Conservation (phyloP, 768 basidiomycete species). For the Neoboletus subvelutipes region DNA sequence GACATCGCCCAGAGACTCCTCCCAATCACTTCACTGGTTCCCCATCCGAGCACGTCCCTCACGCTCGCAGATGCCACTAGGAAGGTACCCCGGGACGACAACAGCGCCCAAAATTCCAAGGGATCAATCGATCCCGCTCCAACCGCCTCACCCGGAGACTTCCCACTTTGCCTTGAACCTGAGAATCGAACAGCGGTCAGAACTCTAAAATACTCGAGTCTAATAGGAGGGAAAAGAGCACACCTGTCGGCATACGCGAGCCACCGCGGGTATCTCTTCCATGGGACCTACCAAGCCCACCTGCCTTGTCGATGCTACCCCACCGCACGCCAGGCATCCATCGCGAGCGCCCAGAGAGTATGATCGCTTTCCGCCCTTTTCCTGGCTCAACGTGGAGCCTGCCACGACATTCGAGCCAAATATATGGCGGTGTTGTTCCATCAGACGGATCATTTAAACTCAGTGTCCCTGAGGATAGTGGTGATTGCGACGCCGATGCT, state of each 20-base stretch:
- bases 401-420: constrained; percentile 93
- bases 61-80: constrained; percentile 51
- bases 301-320: constrained; percentile 52
- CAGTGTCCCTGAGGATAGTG: background rate
- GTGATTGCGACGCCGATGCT: background rate
- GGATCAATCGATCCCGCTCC: constrained; percentile 4
- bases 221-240: background rate
- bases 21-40: constrained; percentile 52
- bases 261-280: background rate
- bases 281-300: constrained; percentile 31
- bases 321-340: constrained; percentile 64
- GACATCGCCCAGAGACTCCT: constrained; percentile 42
- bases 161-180: constrained; percentile 8
- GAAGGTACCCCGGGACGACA: constrained; percentile 44
- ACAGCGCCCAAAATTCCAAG: constrained; percentile 55
- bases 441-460: constrained; percentile 1
- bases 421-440: constrained; percentile 42
- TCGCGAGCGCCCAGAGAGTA: constrained; percentile 78
- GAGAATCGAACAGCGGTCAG: background rate
- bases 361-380: constrained; percentile 92
- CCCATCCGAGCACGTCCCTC: constrained; percentile 67
- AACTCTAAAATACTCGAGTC: background rate
- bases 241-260: constrained; percentile 24
- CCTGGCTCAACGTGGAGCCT: constrained; percentile 88
- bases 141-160: background rate